Evolutionary conservation across 2,329 filamentous ascomycete genomes (phyloP).

Genomic region (Phialophora tarda): DNA sequence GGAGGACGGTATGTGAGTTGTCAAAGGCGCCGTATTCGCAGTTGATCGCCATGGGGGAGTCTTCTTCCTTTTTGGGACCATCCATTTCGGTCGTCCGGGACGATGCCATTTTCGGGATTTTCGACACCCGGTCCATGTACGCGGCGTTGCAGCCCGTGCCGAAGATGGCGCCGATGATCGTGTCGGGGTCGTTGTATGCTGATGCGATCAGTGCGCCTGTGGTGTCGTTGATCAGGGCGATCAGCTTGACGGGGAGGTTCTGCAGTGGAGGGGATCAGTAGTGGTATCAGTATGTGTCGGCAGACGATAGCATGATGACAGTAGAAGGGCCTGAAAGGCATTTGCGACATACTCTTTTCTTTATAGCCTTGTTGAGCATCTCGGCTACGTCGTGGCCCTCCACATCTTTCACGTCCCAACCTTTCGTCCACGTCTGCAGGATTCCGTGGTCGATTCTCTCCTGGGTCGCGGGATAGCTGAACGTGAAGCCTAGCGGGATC

Average conservation of each 20-base stretch:
- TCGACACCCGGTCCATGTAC: slow-evolving; percentile 87
- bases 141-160: slow-evolving; percentile 88
- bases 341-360: slow-evolving; percentile 61
- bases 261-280: slow-evolving; percentile 43
- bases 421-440: slow-evolving; percentile 95
- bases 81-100: background rate
- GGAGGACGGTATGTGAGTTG: slow-evolving; percentile 86
- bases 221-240: slow-evolving; percentile 91
- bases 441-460: slow-evolving; percentile 91
- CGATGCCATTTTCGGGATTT: slow-evolving; percentile 75
- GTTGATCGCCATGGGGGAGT: slow-evolving; percentile 82
- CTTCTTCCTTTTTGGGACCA: background rate
- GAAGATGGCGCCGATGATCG: slow-evolving; percentile 93
- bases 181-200: slow-evolving; percentile 81
- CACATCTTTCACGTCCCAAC: slow-evolving; percentile 90
- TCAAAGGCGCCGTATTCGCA: slow-evolving; percentile 95
- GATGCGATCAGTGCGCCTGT: slow-evolving; percentile 92
- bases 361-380: slow-evolving; percentile 76
- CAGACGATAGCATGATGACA: too few relatives aligned
- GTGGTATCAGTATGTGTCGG: too few relatives aligned
- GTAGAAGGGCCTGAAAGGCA: too few relatives aligned
- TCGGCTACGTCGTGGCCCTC: slow-evolving; percentile 84
- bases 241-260: slow-evolving; percentile 73
- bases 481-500: slow-evolving; percentile 86
- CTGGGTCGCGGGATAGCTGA: slow-evolving; percentile 92